These are phyloP conservation scores for Aureobasidium sp. DNA, from an alignment of 2,329 filamentous ascomycete genomes.

Conservation along the genomic window DNA sequence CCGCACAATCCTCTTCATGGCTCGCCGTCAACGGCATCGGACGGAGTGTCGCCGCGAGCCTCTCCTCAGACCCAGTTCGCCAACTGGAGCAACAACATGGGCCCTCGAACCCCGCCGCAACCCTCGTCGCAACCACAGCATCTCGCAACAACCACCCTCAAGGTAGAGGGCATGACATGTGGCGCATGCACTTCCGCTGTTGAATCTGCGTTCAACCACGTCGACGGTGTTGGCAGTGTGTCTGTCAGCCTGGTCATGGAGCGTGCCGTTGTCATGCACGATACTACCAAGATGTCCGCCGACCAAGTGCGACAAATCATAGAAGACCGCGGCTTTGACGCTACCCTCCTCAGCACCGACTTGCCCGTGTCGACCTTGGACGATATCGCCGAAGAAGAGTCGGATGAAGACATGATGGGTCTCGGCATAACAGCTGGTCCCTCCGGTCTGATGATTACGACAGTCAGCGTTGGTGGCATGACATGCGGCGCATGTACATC, in stretches of 20 bases:
- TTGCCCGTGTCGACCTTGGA: slow-evolving; percentile 24
- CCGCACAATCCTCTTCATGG: not conserved
- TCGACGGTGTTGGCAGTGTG: slow-evolving; percentile 76
- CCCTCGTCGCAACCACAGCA: slow-evolving; percentile 21
- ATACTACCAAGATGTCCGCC: slow-evolving; percentile 66
- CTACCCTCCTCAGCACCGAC: slow-evolving; percentile 44
- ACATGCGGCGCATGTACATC: slow-evolving; percentile 90
- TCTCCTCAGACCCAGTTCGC: slow-evolving; percentile 13
- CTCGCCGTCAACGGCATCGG: slow-evolving; percentile 6
- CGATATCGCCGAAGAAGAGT: slow-evolving; percentile 19
- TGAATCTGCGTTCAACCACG: slow-evolving; percentile 76
- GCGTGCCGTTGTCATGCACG: slow-evolving; percentile 83
- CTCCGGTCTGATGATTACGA: slow-evolving; percentile 71
- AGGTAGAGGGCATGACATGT: slow-evolving; percentile 80
- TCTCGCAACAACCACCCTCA: slow-evolving; percentile 88
- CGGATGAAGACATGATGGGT: slow-evolving; percentile 21
- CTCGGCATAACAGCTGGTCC: slow-evolving; percentile 18
- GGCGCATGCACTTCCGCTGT: slow-evolving; percentile 90
- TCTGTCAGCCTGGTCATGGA: slow-evolving; percentile 95
- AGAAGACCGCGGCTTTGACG: slow-evolving; percentile 87
- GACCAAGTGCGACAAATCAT: slow-evolving; percentile 76
- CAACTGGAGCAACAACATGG: slow-evolving; percentile 14
- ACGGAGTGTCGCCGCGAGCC: not conserved
- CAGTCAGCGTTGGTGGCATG: slow-evolving; percentile 80
- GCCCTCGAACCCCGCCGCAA: not conserved